These are phyloP conservation scores for Abortiporus biennis DNA, from an alignment of 1,284 basidiomycete species.

Conservation along the genomic window DNA sequence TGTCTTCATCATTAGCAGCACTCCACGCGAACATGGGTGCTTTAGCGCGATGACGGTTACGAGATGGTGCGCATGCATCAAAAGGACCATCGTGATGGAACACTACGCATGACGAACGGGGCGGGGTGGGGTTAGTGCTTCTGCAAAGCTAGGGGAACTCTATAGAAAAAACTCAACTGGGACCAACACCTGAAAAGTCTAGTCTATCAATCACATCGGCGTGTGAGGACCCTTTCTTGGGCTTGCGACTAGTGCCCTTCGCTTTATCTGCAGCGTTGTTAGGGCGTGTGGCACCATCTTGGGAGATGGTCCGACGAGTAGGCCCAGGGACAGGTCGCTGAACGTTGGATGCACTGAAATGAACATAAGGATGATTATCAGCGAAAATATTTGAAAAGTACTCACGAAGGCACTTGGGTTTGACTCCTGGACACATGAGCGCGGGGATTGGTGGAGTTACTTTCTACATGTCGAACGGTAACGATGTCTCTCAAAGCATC, in stretches of 20 bases:
- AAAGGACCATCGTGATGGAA: constrained; percentile 88
- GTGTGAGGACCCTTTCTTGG: constrained; percentile 66
- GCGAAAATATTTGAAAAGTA: constrained; percentile 13
- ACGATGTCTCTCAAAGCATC: constrained; percentile 66
- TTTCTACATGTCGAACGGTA: constrained; percentile 30
- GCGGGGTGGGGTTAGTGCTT: constrained; percentile 10
- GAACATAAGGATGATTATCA: constrained; percentile 10
- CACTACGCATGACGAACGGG: constrained; percentile 50
- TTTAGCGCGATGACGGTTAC: constrained; percentile 70
- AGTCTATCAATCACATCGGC: constrained; percentile 63
- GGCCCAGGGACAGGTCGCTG: constrained; percentile 29
- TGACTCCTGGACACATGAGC: constrained; percentile 40
- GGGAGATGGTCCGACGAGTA: constrained; percentile 60
- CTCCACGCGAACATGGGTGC: constrained; percentile 81
- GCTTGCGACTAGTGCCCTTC: constrained; percentile 37
- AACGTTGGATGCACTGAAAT: constrained; percentile 10
- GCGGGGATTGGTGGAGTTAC: constrained; percentile 30
- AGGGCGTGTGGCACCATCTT: constrained; percentile 48
- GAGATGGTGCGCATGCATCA: constrained; percentile 81
- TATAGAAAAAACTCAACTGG: constrained; percentile 47
- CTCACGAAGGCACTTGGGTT: constrained; percentile 33
- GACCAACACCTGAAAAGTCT: constrained; percentile 64
- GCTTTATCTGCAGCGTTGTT: constrained; percentile 44
- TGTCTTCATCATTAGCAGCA: constrained; percentile 37
- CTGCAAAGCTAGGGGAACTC: no score